These are phyloP conservation scores for Syzygium aromaticum DNA, from an alignment of 345 rosid species.

Conservation along the genomic window DNA sequence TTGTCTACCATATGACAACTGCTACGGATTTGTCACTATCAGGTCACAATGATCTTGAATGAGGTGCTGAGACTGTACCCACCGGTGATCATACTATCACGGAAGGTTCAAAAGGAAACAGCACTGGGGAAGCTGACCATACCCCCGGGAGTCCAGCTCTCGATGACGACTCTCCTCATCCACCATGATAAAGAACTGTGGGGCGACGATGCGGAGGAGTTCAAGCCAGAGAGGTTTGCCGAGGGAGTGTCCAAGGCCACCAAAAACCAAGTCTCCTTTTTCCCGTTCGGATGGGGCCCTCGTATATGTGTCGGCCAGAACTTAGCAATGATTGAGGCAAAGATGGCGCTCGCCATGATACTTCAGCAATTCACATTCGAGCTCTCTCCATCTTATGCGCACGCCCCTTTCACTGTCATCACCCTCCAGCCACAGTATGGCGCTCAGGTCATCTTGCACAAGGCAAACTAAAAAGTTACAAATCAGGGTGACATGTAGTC, in stretches of 20 bases:
- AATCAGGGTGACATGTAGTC: not conserved
- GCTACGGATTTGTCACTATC: not conserved
- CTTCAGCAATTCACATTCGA: conserved; percentile 5
- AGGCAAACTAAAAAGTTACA: not conserved
- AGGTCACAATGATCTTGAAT: conserved; percentile 11
- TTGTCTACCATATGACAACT: not conserved
- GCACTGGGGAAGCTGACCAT: conserved; percentile 1
- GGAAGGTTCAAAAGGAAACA: not conserved
- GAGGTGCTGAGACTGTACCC: conserved; percentile 11
- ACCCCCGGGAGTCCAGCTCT: conserved; percentile 1
- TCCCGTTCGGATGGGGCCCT: conserved; percentile 8
- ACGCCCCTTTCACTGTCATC: conserved; percentile 23
- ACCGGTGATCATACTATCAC: not conserved
- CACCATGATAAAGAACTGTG: conserved; percentile 1
- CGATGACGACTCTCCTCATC: not conserved
- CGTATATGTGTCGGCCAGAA: conserved; percentile 4
- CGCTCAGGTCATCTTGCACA: not conserved
- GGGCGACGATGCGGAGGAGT: conserved; percentile 8
- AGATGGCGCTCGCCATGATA: conserved; percentile 5
- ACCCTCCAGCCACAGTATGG: not conserved
- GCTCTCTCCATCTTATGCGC: conserved; percentile 20
- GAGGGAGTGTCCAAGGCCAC: conserved; percentile 6
- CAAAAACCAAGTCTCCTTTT: not conserved
- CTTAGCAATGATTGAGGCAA: conserved; percentile 1
- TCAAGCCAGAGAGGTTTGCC: conserved; percentile 8